Base-by-base conservation (phyloP, 2,329 filamentous ascomycete genomes). In the Fusarium acutatum region DNA sequence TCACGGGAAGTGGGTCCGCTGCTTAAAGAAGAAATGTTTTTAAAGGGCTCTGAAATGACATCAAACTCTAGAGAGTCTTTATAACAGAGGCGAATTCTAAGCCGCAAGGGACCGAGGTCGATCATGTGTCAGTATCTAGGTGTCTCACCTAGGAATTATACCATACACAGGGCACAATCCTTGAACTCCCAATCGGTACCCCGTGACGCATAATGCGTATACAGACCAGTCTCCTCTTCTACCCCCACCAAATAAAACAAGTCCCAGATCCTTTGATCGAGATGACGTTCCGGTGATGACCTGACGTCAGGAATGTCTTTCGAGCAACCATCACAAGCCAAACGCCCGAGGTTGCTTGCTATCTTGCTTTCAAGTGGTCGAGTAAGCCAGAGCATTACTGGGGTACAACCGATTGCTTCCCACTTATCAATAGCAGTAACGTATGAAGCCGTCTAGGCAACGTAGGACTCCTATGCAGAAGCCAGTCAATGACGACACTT, bases 401-500 rank as follows among this genome's bases (percentile, higher is more conserved):
- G 66, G 52, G 41, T 41, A 43, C 37, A 40, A 40, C 59, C 53
- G 38, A 43, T 50, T 37, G 50, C 37, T 35, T 52, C 37, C 46
- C 61, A 30, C 40, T 37, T 47, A 41, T 43, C 47, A 52, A 4
- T 34, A 32, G 28, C 14, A 37, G 34, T 53, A 26, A 35, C 35
- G 50, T 53, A 53, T 38, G 24, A 38, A 53, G 24, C 34, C 24
- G 28, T 44, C 47, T 59, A 35, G 40, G 58, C 38, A 64, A 64
- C 24, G 52, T 47, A 69, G 46, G 44, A 69, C 65, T 69, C 47
- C 49, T 52, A 28, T 47, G 53, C 35, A 59, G 40, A 14, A 60
- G 32, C 34, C 38, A 75, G 59, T 75, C 73, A 72, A 75, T 75
- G 73, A 75, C 73, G 73, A 65, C 73, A 75, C 59, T 44, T 38